Conservation (phyloP, 768 basidiomycete genomes). For the Inosperma sp. region DNA sequence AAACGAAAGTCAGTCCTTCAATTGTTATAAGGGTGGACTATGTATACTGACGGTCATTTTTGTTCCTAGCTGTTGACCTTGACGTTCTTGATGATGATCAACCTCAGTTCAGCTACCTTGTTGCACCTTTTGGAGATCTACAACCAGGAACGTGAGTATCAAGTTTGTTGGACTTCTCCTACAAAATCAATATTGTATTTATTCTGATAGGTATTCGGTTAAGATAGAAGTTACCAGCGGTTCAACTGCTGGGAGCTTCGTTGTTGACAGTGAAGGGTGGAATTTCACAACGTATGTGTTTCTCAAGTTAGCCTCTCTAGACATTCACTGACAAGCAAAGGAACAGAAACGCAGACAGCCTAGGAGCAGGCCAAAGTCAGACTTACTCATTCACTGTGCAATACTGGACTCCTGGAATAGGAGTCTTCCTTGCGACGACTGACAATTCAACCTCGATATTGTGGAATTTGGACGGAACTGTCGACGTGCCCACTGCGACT, state of each 20-base stretch:
- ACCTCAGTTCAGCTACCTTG: neutral
- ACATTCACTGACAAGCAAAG: neutral
- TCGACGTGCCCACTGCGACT: conserved; percentile 8
- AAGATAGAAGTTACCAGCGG: conserved; percentile 2
- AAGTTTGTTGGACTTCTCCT: neutral
- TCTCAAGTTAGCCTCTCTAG: neutral
- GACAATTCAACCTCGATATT: neutral
- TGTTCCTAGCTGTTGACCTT: conserved; percentile 2
- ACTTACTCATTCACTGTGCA: conserved; percentile 4
- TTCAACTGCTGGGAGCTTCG: neutral
- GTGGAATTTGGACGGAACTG: neutral
- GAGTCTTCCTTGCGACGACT: conserved; percentile 1
- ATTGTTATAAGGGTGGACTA: neutral
- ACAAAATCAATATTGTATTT: neutral
- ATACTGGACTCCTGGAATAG: conserved; percentile 8
- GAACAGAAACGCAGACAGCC: neutral
- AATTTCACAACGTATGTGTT: conserved; percentile 2
- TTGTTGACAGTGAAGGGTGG: conserved; percentile 7
- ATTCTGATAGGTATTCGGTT: conserved; percentile 2
- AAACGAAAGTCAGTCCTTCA: neutral
- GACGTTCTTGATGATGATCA: conserved; percentile 3
- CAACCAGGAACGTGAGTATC: conserved; percentile 4
- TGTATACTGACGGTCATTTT: neutral
- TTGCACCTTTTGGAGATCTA: conserved; percentile 10
- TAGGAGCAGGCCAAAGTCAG: conserved; percentile 3